Base-by-base conservation (phyloP, 2,329 filamentous ascomycete species). In the Claviceps purpurea region DNA sequence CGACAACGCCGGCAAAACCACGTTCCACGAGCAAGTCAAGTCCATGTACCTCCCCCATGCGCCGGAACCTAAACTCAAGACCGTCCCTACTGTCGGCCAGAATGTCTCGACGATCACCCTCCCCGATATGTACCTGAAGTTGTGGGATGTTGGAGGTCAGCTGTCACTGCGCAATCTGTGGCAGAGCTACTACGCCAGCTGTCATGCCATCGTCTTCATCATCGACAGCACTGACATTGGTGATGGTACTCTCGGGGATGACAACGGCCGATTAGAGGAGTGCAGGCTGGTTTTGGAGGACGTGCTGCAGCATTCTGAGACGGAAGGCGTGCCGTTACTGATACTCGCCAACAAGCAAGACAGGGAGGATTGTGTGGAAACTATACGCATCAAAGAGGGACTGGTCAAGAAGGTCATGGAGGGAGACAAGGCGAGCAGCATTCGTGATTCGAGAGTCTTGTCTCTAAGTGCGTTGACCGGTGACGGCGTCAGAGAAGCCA, bases 271-370 rank as follows among this genome's bases (percentile, higher is more conserved):
- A 2, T 69, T 97, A 44, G 87, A 90, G 46, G 93, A 98, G 73
- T 97, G 93, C 66, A 79, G 87, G 34, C 73, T 89, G 44, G 90
- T 96, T 47, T 76, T 98, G 22, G 91, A 97, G 69, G 86, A 88
- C 59, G 90, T 97, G 48, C 73, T 98, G 61, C 84, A 89, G 64
- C 83, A 91, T 67, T 81, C 85, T 43, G 89, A 95, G 63, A 87
- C 91, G 2, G 87, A 89, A 60, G 91, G 93, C 13, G 89, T 98
- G 56, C 93, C 93, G 22, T 76, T 98, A 52, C 71, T 98, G 52
- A 87, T 98, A 48, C 72, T 98, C 58, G 93, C 93, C 55, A 98
- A 98, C 67, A 98, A 98, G 71, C 93, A 98, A 71, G 93, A 98
- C 67, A 75, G 91, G 2, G 93, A 98, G 69, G 93, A 97, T 68